Base-by-base conservation (phyloP, 495 filamentous ascomycete species). In the Choiromyces venosus region DNA sequence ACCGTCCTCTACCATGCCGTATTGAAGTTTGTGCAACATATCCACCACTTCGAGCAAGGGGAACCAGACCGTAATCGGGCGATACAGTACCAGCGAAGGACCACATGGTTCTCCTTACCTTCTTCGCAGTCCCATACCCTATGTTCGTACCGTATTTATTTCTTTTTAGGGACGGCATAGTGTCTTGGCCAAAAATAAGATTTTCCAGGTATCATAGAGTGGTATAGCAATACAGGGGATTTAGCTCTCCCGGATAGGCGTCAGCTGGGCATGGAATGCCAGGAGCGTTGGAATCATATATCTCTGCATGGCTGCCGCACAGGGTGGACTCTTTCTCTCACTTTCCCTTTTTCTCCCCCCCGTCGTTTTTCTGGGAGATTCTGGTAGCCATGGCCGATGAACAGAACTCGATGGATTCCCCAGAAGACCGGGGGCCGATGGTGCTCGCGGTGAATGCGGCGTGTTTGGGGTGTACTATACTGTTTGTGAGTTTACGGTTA, bases 101-200 rank as follows among this genome's bases (percentile, higher is more conserved):
- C 52, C 25, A 14, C 52, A 33, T 61, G 52, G 52, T 29, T 61
- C 52, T 33, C 52, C 25, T 61, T 61, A 33, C 10, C 25, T 61
- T 29, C 46, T 56, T 33, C n/a, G 52, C 52, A 18, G 25, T 33
- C 25, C 52, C 25, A n/a, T n/a, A n/a, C n/a, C n/a, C n/a, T n/a
- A n/a, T n/a, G n/a, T n/a, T n/a, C n/a, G 25, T 61, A 61, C 52
- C 25, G 12, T 61, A 61, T 61, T 61, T 61, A 12, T 61, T 61
- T 61, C 52, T 61, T 61, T 61, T 61, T 14, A 61, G 52, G 52
- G 52, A 61, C 52, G 52, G 52, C 52, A 61, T 12, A 10, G n/a
- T 61, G 25, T 61, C 52, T 61, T 61, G 52, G 52, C 33, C 52
- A 61, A 61, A 61, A 61, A 61, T 61, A 61, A 61, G 52, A 61